Conservation (phyloP, 2,329 filamentous ascomycete genomes). For the Alternaria solani region DNA sequence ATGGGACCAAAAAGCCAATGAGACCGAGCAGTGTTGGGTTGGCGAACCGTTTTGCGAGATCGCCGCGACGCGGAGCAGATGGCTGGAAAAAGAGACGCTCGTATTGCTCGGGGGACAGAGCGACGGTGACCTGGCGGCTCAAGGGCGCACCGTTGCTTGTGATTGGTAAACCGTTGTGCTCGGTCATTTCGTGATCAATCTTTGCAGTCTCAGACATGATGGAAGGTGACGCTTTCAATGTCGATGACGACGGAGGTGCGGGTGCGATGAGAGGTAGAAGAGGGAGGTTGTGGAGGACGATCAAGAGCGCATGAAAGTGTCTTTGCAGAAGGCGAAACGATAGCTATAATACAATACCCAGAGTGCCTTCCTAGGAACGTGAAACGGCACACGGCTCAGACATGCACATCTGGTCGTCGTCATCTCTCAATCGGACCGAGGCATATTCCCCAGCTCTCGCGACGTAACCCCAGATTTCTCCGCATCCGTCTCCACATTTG, state of each 20-base stretch:
- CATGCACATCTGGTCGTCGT: slow-evolving; percentile 7
- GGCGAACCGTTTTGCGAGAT: slow-evolving; percentile 30
- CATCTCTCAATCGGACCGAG: slow-evolving; percentile 12
- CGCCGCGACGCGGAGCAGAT: slow-evolving; percentile 28
- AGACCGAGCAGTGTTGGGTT: slow-evolving; percentile 32
- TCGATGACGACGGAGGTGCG: neutral
- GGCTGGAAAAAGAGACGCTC: slow-evolving; percentile 37
- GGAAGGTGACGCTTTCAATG: neutral
- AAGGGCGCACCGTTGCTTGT: slow-evolving; percentile 17
- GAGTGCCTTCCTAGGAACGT: neutral
- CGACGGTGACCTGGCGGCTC: slow-evolving; percentile 32
- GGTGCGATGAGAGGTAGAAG: neutral
- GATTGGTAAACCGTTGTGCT: slow-evolving; percentile 20
- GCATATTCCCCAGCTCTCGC: slow-evolving; percentile 1
- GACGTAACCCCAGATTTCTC: slow-evolving; percentile 10
- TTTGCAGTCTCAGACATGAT: slow-evolving; percentile 24
- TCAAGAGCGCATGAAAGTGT: neutral
- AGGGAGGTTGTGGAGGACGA: neutral
- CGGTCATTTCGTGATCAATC: slow-evolving; percentile 26
- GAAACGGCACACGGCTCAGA: neutral
- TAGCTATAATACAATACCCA: neutral
- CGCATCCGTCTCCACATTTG: neutral
- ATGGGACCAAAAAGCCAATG: slow-evolving; percentile 30
- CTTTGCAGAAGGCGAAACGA: neutral
- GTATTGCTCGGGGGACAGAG: slow-evolving; percentile 30